phyloP scores from a whole-genome alignment of 2,329 filamentous ascomycete species.

The Alternaria arbusti region DNA sequence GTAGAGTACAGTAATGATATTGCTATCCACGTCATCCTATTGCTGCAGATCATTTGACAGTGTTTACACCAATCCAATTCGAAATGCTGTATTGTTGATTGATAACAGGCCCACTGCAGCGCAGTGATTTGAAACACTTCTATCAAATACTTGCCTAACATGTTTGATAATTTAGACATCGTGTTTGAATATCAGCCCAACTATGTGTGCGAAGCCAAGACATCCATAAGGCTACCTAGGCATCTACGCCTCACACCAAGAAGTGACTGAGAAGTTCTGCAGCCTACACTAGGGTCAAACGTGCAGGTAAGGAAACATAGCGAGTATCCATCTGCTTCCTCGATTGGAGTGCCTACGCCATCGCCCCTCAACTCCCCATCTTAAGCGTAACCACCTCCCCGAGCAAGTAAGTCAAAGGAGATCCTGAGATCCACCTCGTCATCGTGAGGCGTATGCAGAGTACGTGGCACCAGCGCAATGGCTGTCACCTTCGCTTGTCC shows the following conservation, averaged over 20 bases:
- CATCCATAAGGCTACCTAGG: background rate
- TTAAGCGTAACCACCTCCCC: background rate
- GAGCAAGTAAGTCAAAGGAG: background rate
- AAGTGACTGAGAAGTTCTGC: background rate
- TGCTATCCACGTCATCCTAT: background rate
- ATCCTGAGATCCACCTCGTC: background rate
- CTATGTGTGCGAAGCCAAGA: background rate
- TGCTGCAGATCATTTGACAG: background rate
- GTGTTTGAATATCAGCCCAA: background rate
- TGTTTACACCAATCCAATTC: background rate
- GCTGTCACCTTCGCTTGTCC: background rate
- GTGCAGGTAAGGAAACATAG: background rate
- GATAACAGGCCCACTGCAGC: background rate
- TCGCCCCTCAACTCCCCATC: background rate
- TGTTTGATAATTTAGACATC: background rate
- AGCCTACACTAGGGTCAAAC: background rate
- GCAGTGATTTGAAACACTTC: background rate
- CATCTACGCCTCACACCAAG: background rate
- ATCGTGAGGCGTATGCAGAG: background rate
- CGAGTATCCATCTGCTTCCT: background rate
- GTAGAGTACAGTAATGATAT: background rate
- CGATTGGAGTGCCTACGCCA: background rate
- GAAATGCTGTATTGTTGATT: background rate
- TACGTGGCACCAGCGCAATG: conserved; percentile 1
- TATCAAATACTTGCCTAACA: background rate